Percentiles rank a stretch among this genome's conserved stretches.
phyloP scores from a whole-genome alignment of 2,329 filamentous ascomycete species.

The Aspergillus ibericus region DNA sequence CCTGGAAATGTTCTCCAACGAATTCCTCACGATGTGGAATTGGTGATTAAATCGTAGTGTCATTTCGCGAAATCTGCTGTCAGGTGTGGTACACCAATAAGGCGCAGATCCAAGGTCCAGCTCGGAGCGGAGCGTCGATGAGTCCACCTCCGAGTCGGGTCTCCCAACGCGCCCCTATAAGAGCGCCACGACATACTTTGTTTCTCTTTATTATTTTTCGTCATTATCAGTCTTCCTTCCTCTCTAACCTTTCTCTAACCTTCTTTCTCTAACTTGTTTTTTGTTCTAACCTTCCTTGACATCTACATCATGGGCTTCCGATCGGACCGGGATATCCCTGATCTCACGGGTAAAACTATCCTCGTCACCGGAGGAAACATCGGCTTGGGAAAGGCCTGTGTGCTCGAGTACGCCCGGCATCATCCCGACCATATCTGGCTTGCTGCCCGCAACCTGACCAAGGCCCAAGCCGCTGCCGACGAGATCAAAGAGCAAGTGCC shows the following conservation, averaged over 20 bases:
- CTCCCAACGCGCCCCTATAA: neutral
- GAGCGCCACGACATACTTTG: neutral
- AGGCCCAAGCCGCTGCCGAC: conserved; percentile 26
- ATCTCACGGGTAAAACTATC: conserved; percentile 25
- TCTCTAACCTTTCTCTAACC: neutral
- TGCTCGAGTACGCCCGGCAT: conserved; percentile 47
- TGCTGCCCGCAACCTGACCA: conserved; percentile 45
- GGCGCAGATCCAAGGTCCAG: neutral
- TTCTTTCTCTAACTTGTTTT: neutral
- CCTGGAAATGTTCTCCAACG: neutral
- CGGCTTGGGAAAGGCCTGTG: conserved; percentile 50
- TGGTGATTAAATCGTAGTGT: too few species aligned
- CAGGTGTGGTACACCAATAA: too few species aligned
- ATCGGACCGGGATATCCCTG: conserved; percentile 39
- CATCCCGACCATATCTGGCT: conserved; percentile 49
- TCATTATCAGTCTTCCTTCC: neutral
- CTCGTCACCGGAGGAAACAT: conserved; percentile 42
- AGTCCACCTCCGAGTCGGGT: neutral
- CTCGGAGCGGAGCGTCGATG: neutral
- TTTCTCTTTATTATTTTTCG: neutral
- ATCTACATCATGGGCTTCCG: conserved; percentile 24
- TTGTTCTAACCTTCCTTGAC: too few species aligned
- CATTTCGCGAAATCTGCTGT: too few species aligned
- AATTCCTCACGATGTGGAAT: neutral
- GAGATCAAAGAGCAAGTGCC: neutral